These are phyloP conservation scores for Aureobasidium lini DNA, from an alignment of 2,329 filamentous ascomycete genomes.

Conservation along the genomic window DNA sequence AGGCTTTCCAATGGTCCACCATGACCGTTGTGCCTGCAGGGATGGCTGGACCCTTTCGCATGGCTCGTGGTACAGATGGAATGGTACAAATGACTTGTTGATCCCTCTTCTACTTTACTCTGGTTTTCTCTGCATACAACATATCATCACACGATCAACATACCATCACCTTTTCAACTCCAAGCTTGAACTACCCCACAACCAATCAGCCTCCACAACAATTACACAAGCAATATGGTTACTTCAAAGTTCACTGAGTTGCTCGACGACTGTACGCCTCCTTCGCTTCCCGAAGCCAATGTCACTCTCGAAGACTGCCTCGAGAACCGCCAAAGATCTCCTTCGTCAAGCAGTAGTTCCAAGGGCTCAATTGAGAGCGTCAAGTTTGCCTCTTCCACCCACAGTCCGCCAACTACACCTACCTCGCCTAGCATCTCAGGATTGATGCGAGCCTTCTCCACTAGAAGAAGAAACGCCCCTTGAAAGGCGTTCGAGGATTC, in stretches of 20 bases:
- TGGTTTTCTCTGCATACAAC: not conserved
- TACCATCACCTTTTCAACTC: not conserved
- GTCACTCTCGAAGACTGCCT: slow-evolving; percentile 29
- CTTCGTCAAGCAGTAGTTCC: slow-evolving; percentile 18
- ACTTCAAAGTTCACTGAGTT: slow-evolving; percentile 31
- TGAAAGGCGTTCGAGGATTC: slow-evolving; percentile 1
- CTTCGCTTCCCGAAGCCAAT: slow-evolving; percentile 25
- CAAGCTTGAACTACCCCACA: not conserved
- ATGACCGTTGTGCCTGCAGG: slow-evolving; percentile 9
- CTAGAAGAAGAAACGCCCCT: slow-evolving; percentile 4
- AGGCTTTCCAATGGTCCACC: slow-evolving; percentile 8
- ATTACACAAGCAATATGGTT: slow-evolving; percentile 20
- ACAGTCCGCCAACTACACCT: slow-evolving; percentile 4
- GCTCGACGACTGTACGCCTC: slow-evolving; percentile 24
- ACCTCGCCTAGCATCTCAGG: slow-evolving; percentile 2
- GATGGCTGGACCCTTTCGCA: slow-evolving; percentile 9
- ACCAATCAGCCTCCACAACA: not conserved
- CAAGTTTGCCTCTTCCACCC: not conserved
- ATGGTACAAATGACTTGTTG: slow-evolving; percentile 5
- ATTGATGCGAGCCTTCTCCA: slow-evolving; percentile 7
- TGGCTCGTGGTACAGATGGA: slow-evolving; percentile 3
- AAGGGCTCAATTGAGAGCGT: not conserved
- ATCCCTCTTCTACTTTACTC: not conserved
- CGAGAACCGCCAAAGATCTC: slow-evolving; percentile 25
- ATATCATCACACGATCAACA: not conserved